Evolutionary conservation across 768 basidiomycete species (phyloP), one percentile per base, ranked within the genome.

Genomic region (Tricholoma furcatifolium): DNA sequence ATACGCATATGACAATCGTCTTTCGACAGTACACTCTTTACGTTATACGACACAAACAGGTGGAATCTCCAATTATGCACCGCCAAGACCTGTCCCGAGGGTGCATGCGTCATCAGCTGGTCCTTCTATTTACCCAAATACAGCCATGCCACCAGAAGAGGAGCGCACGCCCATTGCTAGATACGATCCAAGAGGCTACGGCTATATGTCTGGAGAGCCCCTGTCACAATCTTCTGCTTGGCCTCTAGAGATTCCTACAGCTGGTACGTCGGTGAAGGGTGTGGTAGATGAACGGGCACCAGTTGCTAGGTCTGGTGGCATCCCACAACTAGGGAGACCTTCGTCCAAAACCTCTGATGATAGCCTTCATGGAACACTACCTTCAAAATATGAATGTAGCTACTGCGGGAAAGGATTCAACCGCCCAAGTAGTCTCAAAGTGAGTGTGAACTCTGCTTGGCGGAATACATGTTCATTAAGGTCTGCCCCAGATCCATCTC

Each of bases 361-460:
- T 46, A 35, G 38, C 31, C 36, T 21, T 11, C 62, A 52, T 43
- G 55, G 51, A 36, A 50, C 74, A 42, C 69, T 78, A 18, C 48
- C 68, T 15, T 61, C 76, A 50, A 87, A 85, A 68, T 91, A 91
- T 62, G 87, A 89, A 59, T 92, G 89, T 62, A 70, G 66, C 30
- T 89, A 87, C 67, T 92, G 89, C 65, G 84, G 85, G 24, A 92
- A 91, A 65, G 83, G 84, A 17, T 92, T 92, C 70, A 91, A 81
- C 62, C 79, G 89, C 21, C 89, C 89, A 0, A 91, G 88, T 57
- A 92, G 89, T 69, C 78, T 92, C 62, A 90, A 83, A 81, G 89
- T 87, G 56, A 49, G 59, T 66, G 45, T 53, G 43, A 46, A 15
- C 50, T 17, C 47, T 49, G 17, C 59, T 53, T 62, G 52, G 54